Evolutionary conservation across 2,329 filamentous ascomycete genomes (phyloP), one percentile per base, ranked within the genome.

Genomic region (Teratosphaeria epicoccoides): DNA sequence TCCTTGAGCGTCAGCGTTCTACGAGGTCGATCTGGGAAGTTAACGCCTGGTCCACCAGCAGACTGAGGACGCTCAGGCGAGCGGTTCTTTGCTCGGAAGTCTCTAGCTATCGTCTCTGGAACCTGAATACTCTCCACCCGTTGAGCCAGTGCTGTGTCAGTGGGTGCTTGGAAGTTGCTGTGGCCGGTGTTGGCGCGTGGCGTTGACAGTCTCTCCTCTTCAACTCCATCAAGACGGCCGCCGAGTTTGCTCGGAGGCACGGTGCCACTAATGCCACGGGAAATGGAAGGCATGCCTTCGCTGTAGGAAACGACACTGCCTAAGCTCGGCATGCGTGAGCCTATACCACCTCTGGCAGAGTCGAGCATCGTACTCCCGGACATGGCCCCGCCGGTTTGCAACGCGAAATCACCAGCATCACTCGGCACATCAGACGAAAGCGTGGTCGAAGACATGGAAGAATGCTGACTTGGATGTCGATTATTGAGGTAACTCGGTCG

Each of bases 81-180:
- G 22, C 81, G 79, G 57, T 83, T 80, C 63, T 88, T 86, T 57
- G 83, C 85, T 61, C 85, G 84, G 69, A 93, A 96, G 66, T 95
- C 87, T 59, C 84, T 83, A 3, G 87, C 88, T 53, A 96, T 76
- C 4, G 88, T 93, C 62, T 93, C 88, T 3, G 91, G 91, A 1
- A 96, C 88, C 52, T 91, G 87, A 12, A 97, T 88, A 62, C 91
- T 89, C 60, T 87, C 85, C 45, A 96, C 85, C 64, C 93, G 90
- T 52, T 88, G 85, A 43, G 89, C 83, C 62, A 96, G 86, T 48
- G 89, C 83, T 2, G 89, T 96, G 64, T 96, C 90, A 1, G 88
- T 93, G 20, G 78, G 73, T 10, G 66, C 62, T 44, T 67, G 66
- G 4, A 40, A 81, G 72, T 63, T 75, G 33, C 33, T 40, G 26